A percentile compares a stretch with the other conserved stretches of the same genome.
These are phyloP conservation scores for Gaertneriomyces sp. DNA, from an alignment of 192 early-diverging fungal genomes.

Conservation along the genomic window DNA sequence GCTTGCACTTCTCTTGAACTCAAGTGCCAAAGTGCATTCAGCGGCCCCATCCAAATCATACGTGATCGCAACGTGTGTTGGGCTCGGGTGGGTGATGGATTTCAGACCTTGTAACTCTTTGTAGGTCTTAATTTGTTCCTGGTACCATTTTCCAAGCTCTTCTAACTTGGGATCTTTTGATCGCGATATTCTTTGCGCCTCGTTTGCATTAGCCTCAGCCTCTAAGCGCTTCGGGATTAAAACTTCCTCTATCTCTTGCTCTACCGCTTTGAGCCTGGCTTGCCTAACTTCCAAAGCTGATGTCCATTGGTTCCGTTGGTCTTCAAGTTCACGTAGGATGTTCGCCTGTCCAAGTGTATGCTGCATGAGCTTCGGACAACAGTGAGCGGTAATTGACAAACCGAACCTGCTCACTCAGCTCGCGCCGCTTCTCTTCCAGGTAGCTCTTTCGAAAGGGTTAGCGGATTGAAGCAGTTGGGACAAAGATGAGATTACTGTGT, in stretches of 20 bases:
- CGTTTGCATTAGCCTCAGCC: constrained; percentile 21
- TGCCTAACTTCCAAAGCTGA: not conserved
- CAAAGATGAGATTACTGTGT: too few species aligned
- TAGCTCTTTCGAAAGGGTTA: too few species aligned
- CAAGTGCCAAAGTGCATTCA: constrained; percentile 10
- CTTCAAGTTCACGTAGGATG: constrained; percentile 4
- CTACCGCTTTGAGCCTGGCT: constrained; percentile 7
- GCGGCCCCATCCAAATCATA: constrained; percentile 17
- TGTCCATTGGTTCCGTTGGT: constrained; percentile 7
- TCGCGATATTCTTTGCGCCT: constrained; percentile 15
- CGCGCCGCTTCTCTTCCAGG: too few species aligned
- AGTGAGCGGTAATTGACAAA: too few species aligned
- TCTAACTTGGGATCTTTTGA: constrained; percentile 30
- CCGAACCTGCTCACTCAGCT: too few species aligned
- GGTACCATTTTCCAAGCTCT: constrained; percentile 32
- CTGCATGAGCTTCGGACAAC: too few species aligned
- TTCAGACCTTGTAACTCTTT: constrained; percentile 17
- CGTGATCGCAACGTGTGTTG: constrained; percentile 22
- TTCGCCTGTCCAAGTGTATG: too few species aligned
- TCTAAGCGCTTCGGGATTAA: constrained; percentile 1
- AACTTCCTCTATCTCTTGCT: not conserved
- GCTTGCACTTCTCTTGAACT: not conserved
- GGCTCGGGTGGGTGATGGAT: constrained; percentile 20
- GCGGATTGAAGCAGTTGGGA: too few species aligned
- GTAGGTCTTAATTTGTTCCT: constrained; percentile 9